Evolutionary conservation across 176 grass and related monocot genomes (phyloP).

Genomic region (Luzula sylvatica): DNA sequence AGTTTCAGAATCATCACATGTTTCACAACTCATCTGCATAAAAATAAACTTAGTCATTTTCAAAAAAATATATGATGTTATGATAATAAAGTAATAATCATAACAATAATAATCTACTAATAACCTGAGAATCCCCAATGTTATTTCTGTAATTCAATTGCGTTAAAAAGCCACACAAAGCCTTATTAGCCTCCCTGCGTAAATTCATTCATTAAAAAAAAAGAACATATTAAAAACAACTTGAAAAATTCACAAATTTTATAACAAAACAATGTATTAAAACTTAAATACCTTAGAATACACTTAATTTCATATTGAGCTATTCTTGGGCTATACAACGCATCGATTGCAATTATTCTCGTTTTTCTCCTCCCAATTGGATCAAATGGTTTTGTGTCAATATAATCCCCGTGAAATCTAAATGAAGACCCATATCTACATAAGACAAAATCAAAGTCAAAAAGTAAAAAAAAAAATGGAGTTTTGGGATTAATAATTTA

Average conservation of each 20-base stretch:
- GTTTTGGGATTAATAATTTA: not conserved
- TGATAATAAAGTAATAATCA: no score
- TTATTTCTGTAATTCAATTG: conserved; percentile 28
- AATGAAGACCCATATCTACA: conserved; percentile 72
- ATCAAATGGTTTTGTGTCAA: conserved; percentile 70
- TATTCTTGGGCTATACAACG: conserved; percentile 49
- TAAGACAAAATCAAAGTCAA: not conserved
- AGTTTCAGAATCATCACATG: conserved; percentile 11
- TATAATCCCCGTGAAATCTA: conserved; percentile 57
- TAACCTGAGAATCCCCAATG: conserved; percentile 41
- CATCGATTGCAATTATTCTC: conserved; percentile 83
- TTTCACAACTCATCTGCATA: conserved; percentile 5
- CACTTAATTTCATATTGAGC: conserved; percentile 49
- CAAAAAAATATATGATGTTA: no score
- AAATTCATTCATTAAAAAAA: not conserved
- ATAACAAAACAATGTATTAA: no score
- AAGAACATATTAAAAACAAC: not conserved
- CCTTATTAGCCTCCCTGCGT: conserved; percentile 75
- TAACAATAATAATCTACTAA: not conserved
- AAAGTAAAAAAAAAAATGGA: not conserved
- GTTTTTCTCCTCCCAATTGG: conserved; percentile 52
- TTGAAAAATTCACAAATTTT: conserved; percentile 6
- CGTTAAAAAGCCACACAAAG: conserved; percentile 79
- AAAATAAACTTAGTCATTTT: not conserved
- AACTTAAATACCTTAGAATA: conserved; percentile 67